Evolutionary conservation across 1,284 basidiomycete species (phyloP), one percentile per base, ranked within the genome.

Genomic region (Apiotrichum veenhuisii): DNA sequence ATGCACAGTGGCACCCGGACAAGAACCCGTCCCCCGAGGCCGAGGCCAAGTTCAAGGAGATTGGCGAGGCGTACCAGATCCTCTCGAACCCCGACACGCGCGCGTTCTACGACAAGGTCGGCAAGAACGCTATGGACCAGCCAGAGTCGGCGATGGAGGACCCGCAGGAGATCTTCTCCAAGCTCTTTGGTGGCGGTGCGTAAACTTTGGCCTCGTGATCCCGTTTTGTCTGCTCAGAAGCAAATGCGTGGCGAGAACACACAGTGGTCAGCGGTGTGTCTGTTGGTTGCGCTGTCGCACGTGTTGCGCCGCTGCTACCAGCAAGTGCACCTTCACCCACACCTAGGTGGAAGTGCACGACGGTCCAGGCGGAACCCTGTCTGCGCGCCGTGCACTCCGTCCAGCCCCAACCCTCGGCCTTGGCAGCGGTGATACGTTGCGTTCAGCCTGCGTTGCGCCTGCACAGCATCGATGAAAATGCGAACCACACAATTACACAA

Each of bases 71-170:
- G 55, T 94, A 93, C 73, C 88, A 91, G 75, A 87, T 93, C 55
- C 80, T 95, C 26, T 89, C 88, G 37, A 87, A 93, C 77, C 76
- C 89, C 61, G 89, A 98, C 80, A 77, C 89, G 51, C 85, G 95
- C 50, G 85, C 86, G 0, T 89, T 93, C 48, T 98, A 98, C 71
- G 93, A 98, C 78, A 94, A 92, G 80, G 88, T 97, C 79, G 93
- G 93, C 46, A 90, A 90, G 76, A 67, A 65, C 23, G 73, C 67
- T 11, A 74, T 76, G 74, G 69, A 70, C 55, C 66, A 68, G 56
- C 64, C 67, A 17, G 71, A 69, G 44, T 69, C 64, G 34, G 69
- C 64, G 20, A 68, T 68, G 59, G 88, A 74, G 84, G 91, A 94
- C 70, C 89, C 91, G 3, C 86, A 88, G 41, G 88, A 88, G 62